Evolutionary conservation across 129 eudicot species (phyloP), one percentile per base, ranked within the genome.

Genomic region (Centrapalus pauciflorus): DNA sequence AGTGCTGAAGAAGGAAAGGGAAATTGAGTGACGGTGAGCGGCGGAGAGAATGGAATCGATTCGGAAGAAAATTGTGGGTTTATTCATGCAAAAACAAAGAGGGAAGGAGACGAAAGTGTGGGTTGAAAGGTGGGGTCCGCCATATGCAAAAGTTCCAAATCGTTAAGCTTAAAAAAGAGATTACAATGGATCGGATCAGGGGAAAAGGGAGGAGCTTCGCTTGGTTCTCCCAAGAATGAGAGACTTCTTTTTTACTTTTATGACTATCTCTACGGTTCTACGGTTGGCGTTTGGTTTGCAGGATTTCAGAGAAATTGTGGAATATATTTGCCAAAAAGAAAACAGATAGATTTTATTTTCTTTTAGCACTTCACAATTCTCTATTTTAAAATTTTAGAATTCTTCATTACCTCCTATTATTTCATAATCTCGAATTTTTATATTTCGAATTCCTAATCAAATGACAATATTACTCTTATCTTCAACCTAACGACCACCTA

Each of bases 141-240:
- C 76, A 71, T 71, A 37, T 54, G 64, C 64, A 24, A 52, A 25
- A n/a, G 46, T 8, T 52, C 35, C 52, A 54, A 68, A 68, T 54
- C 25, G 64, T 12, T n/a, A 68, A 54, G 6, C 73, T 52, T 35
- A 54, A 68, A 68, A 9, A 67, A 46, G n/a, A 43, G 46, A 29
- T 9, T 38, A 12, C 32, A 33, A 49, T 20, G 61, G 77, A 72
- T 72, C 70, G 77, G 77, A 72, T 72, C 77, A 34, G 76, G 62
- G 6, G 70, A 20, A 72, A 72, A 61, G 61, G 77, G 8, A 33
- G 69, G 8, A 33, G 69, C 70, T 61, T 60, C 60, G 50, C 37
- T 54, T 33, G 62, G 26, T 23, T 52, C 50, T 16, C 34, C 23
- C 5, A 10, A 41, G 70, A 28, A 64, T 16, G 16, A 45, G 30